These are phyloP conservation scores for Xylaria venustula DNA, from an alignment of 495 filamentous ascomycete species.

Conservation along the genomic window DNA sequence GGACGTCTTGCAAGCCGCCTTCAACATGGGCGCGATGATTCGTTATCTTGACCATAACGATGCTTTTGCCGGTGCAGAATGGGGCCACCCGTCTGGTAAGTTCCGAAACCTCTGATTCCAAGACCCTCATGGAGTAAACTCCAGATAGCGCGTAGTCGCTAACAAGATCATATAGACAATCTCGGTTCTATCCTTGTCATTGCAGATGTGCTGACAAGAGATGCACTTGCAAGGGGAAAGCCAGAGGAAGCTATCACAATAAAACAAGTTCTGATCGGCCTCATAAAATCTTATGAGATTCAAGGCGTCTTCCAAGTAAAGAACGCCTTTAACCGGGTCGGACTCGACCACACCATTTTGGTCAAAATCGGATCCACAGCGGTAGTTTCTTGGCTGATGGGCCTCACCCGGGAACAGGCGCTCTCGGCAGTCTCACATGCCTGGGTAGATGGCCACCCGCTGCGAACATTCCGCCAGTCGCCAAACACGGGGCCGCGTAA, in stretches of 20 bases:
- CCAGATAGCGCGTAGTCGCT: background rate
- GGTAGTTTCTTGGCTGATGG: slow-evolving; percentile 38
- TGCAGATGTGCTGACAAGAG: slow-evolving; percentile 36
- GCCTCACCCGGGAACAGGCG: slow-evolving; percentile 30
- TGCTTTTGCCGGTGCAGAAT: slow-evolving; percentile 41
- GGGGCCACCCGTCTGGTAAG: slow-evolving; percentile 51
- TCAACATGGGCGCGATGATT: slow-evolving; percentile 44
- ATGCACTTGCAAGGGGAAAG: slow-evolving; percentile 6
- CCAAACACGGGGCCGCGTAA: slow-evolving; percentile 42
- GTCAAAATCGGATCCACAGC: slow-evolving; percentile 46
- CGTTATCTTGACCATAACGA: slow-evolving; percentile 50
- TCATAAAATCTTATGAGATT: slow-evolving; percentile 51
- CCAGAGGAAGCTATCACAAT: slow-evolving; percentile 24
- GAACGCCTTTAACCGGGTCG: slow-evolving; percentile 41
- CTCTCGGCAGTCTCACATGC: slow-evolving; percentile 38
- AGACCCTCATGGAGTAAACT: too few species aligned
- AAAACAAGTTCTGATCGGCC: slow-evolving; percentile 32
- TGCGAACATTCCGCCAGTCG: slow-evolving; percentile 33
- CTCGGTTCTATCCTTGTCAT: slow-evolving; percentile 37
- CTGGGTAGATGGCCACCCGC: slow-evolving; percentile 41
- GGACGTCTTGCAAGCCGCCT: slow-evolving; percentile 44
- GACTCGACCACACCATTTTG: slow-evolving; percentile 47
- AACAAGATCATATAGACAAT: background rate
- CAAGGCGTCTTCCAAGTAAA: slow-evolving; percentile 42
- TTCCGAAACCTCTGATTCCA: slow-evolving; percentile 19